phyloP scores from a whole-genome alignment of 805 yeast species.

The Ogataea pini region DNA sequence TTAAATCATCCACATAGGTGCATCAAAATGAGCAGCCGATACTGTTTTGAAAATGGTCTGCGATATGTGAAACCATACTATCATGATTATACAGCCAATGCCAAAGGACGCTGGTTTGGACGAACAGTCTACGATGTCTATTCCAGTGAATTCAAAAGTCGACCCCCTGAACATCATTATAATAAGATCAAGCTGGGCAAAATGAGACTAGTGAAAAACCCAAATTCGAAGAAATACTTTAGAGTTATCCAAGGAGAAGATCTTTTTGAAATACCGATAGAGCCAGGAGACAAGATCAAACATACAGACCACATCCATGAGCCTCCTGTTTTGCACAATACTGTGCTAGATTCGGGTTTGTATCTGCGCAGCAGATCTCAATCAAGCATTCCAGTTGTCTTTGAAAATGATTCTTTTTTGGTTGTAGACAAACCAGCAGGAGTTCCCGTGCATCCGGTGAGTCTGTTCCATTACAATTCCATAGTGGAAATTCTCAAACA shows the following conservation, averaged over 20 bases:
- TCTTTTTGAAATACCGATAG: slow-evolving; percentile 20
- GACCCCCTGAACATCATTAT: slow-evolving; percentile 11
- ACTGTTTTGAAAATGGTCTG: slow-evolving; percentile 31
- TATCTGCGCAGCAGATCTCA: neutral
- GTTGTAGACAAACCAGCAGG: slow-evolving; percentile 55
- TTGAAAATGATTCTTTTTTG: slow-evolving; percentile 36
- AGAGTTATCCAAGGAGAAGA: slow-evolving; percentile 33
- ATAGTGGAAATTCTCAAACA: slow-evolving; percentile 44
- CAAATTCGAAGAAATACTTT: slow-evolving; percentile 27
- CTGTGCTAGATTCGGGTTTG: neutral
- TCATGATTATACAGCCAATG: slow-evolving; percentile 33
- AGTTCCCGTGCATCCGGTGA: slow-evolving; percentile 53
- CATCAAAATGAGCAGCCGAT: neutral
- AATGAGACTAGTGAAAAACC: slow-evolving; percentile 25
- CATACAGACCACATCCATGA: slow-evolving; percentile 22
- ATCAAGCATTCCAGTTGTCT: slow-evolving; percentile 26
- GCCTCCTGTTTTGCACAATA: slow-evolving; percentile 11
- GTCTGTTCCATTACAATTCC: slow-evolving; percentile 43
- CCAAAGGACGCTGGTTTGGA: slow-evolving; percentile 42
- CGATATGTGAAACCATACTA: slow-evolving; percentile 40
- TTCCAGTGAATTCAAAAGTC: slow-evolving; percentile 34
- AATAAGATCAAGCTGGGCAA: slow-evolving; percentile 9
- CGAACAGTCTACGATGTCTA: slow-evolving; percentile 37
- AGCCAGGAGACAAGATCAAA: slow-evolving; percentile 16
- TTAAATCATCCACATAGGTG: no score